Evolutionary conservation across 2,329 filamentous ascomycete species (phyloP), one percentile per base, ranked within the genome.

Genomic region (Scopulariopsis brevicaulis): DNA sequence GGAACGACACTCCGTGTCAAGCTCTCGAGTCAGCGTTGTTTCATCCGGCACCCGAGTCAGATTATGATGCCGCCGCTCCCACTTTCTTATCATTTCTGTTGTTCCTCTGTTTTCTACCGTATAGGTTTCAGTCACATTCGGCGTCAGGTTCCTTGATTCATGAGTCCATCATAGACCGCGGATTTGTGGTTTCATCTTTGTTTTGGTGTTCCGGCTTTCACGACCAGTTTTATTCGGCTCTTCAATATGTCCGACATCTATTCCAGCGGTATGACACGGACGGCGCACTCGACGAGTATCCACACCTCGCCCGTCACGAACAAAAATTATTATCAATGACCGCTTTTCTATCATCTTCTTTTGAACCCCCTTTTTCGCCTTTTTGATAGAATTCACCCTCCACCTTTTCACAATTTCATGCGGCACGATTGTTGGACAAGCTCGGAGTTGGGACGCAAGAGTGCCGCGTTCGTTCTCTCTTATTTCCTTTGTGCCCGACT

Each of bases 281-380:
- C 61, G 60, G 60, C 62, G 50, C 59, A 57, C 59, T 62, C 62
- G 62, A 63, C n/a, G 46, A 22, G 6, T 12, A 14, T 28, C 20
- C 54, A 8, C n/a, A 43, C 54, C 54, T 46, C 54, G n/a, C 28
- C 34, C 37, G n/a, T 24, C 46, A 50, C 12, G 46, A 50, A 50
- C 46, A n/a, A 50, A 32, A 32, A 50, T 20, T 50, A 50, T 20
- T 50, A 53, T 55, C 18, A 48, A 32, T 55, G 22, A 43, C 52
- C 55, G 37, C 50, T 34, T 60, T 54, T 43, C 28, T 56, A 53
- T 48, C 37, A 18, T 56, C 18, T 56, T 28, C 22, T 48, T 53
- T 43, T 40, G 20, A 53, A 24, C 32, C n/a, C 18, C 53, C 57
- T 54, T 51, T 35, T 37, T 48, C 12, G 11, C n/a, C 34, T 37